These are phyloP conservation scores for Aspergillus bridgeri DNA, from an alignment of 495 filamentous ascomycete genomes.

Conservation along the genomic window DNA sequence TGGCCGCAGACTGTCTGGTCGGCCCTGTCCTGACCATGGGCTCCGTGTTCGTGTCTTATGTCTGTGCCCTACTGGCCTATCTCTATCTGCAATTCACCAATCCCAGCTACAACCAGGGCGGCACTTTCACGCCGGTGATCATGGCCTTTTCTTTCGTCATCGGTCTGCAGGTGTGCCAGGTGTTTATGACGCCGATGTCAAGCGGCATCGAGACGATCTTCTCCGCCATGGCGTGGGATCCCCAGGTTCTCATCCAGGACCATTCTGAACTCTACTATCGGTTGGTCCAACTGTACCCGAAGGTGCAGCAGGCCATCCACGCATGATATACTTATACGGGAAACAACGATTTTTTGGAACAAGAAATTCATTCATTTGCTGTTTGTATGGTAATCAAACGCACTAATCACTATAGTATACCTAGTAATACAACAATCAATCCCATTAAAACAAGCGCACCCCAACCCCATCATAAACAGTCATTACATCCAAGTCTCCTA, in stretches of 20 bases:
- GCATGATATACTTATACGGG: conserved; percentile 35
- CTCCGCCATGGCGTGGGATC: conserved; percentile 84
- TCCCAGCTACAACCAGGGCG: conserved; percentile 70
- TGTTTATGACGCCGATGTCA: conserved; percentile 75
- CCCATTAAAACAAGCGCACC: not conserved
- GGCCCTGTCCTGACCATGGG: conserved; percentile 89
- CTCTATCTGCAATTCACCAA: conserved; percentile 77
- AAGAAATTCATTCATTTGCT: not conserved
- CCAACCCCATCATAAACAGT: not conserved
- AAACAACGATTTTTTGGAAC: not conserved
- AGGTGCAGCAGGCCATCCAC: conserved; percentile 71
- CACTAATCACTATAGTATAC: not conserved
- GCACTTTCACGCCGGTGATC: conserved; percentile 70
- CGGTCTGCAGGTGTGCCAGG: conserved; percentile 81
- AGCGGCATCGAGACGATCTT: conserved; percentile 74
- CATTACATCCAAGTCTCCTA: not conserved
- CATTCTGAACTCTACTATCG: conserved; percentile 75
- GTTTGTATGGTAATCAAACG: not conserved
- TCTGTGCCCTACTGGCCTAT: conserved; percentile 77
- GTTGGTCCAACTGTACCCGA: conserved; percentile 77
- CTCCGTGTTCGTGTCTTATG: conserved; percentile 75
- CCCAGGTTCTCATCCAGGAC: conserved; percentile 76
- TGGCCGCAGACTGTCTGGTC: conserved; percentile 87
- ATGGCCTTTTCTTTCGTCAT: conserved; percentile 83
- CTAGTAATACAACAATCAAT: not conserved